Evolutionary conservation across 306 rosid genomes (phyloP), one percentile per base, ranked within the genome.

Genomic region (Castanea sativa): DNA sequence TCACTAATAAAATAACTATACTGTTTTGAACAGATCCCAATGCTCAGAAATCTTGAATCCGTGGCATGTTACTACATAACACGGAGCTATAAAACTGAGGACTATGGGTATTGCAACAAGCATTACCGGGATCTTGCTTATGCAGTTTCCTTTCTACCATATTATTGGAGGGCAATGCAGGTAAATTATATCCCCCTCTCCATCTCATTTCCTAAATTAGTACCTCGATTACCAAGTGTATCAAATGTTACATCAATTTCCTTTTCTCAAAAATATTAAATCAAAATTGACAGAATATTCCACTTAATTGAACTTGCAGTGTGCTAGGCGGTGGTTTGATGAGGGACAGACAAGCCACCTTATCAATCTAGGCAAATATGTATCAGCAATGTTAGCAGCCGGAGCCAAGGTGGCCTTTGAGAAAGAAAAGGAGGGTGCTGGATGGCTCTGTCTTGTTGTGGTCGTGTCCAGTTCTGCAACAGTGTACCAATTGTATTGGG

Each of bases 81-180:
- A 41, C 97, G 96, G 76, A 96, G 99, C 93, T 93, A 87, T 93
- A 93, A 91, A 85, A 96, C 88, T 77, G 93, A 93, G 79, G 94
- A 96, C 86, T 91, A 91, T 73, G 89, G 85, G 1, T 90, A 93
- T 76, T 96, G 99, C 90, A 96, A 88, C 27, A 89, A 87, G 73
- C 81, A 93, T 80, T 91, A 89, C 76, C 84, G 88, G 70, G 99
- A 96, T 81, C 92, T 96, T 73, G 93, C 97, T 49, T 91, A 89
- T 78, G 99, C 98, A 1, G 96, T 96, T 23, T 96, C 99, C 18
- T 96, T 96, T 80, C 90, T 96, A 76, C 99, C 99, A 18, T 96
- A 96, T 79, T 96, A 93, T 74, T 96, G 98, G 99, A 91, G 99
- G 75, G 99, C 99, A 55, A 96, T 96, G 99, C 99, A 96, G 97